These are phyloP conservation scores for Moesziomyces sp. DNA, from an alignment of 1,284 basidiomycete genomes.

Conservation along the genomic window DNA sequence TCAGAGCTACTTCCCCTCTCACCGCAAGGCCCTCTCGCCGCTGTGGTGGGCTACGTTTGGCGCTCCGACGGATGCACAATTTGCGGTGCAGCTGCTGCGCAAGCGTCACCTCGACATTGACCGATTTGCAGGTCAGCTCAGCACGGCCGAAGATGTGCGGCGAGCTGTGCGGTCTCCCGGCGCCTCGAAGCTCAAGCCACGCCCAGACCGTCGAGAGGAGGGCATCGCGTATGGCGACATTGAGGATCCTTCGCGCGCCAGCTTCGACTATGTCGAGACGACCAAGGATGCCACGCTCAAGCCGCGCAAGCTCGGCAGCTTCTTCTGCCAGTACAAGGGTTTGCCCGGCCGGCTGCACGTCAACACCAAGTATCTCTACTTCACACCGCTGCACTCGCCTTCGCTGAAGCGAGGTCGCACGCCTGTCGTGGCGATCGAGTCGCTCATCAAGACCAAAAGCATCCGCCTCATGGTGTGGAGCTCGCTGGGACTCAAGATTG, in stretches of 20 bases:
- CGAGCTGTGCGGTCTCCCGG: constrained; percentile 22
- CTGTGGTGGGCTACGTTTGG: constrained; percentile 67
- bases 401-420: constrained; percentile 52
- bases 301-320: constrained; percentile 62
- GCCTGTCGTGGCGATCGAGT: constrained; percentile 55
- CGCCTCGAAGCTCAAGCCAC: constrained; percentile 20
- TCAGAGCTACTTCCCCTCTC: constrained; percentile 66
- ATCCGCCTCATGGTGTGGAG: constrained; percentile 61
- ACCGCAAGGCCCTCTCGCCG: constrained; percentile 63
- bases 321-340: constrained; percentile 66
- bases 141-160: constrained; percentile 34
- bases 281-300: constrained; percentile 40
- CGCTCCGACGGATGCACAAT: constrained; percentile 65
- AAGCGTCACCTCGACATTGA: constrained; percentile 53
- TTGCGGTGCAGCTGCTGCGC: constrained; percentile 63
- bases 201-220: constrained; percentile 41
- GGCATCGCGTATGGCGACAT: constrained; percentile 44
- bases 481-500: constrained; percentile 60
- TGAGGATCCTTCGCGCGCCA: constrained; percentile 38
- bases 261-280: constrained; percentile 45
- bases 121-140: constrained; percentile 21
- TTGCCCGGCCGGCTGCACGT: constrained; percentile 63
- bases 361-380: constrained; percentile 61
- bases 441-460: constrained; percentile 63
- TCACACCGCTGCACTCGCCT: constrained; percentile 60